phyloP scores from a whole-genome alignment of 257 asterid genomes.

The Catharanthus roseus region DNA sequence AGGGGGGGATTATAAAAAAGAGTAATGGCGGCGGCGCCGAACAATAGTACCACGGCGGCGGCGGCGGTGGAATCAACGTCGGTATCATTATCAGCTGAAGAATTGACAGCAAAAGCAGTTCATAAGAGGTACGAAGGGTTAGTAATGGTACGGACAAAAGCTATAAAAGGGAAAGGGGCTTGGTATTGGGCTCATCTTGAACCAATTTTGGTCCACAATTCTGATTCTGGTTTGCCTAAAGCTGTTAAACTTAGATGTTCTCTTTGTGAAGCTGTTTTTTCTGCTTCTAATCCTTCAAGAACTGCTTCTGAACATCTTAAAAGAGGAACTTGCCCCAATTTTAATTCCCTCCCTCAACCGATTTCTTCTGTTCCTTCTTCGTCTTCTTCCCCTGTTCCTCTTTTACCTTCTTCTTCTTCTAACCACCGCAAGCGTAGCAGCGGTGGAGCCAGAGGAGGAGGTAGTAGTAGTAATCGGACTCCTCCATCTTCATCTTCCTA shows the following conservation, averaged over 20 bases:
- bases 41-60: conserved; percentile 21
- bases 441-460: conserved; percentile 1
- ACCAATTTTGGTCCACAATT: conserved; percentile 70
- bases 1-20: not conserved
- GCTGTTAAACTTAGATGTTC: conserved; percentile 89
- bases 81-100: conserved; percentile 39
- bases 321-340: conserved; percentile 91
- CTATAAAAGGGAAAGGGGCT: conserved; percentile 93
- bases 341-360: conserved; percentile 57
- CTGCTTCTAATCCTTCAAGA: conserved; percentile 94
- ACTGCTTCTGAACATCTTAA: conserved; percentile 98
- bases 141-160: conserved; percentile 79
- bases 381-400: conserved; percentile 22
- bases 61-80: conserved; percentile 30
- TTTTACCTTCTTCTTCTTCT: conserved; percentile 18
- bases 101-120: conserved; percentile 69
- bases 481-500: conserved; percentile 19
- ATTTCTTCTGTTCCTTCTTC: conserved; percentile 55
- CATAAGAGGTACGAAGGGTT: conserved; percentile 84
- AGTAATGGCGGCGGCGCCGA: conserved; percentile 61
- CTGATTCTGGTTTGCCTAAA: conserved; percentile 77
- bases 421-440: conserved; percentile 41
- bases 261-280: conserved; percentile 87
- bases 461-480: too few species aligned
- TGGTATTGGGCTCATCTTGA: conserved; percentile 99